Evolutionary conservation across 73 alveolate species (phyloP).

Genomic region (Breviolum minutum): DNA sequence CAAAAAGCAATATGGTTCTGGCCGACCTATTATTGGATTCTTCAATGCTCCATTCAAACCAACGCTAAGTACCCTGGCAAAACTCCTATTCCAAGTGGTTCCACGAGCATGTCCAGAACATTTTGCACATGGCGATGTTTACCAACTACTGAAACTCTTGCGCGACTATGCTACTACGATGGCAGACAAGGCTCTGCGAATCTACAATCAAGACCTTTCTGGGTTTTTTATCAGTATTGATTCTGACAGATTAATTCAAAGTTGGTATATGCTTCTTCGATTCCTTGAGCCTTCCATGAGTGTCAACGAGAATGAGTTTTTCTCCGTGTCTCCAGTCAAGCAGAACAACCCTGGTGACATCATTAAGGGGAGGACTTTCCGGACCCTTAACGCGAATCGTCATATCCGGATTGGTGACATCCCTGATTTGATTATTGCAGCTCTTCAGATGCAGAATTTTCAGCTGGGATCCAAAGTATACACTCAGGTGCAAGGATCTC

Average conservation of each 20-base stretch:
- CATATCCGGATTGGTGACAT: neutral
- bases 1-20: neutral
- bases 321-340: neutral
- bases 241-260: neutral
- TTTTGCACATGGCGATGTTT: neutral
- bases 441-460: neutral
- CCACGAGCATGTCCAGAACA: neutral
- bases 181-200: too few relatives aligned
- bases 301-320: neutral
- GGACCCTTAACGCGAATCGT: neutral
- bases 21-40: constrained; percentile 14
- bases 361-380: neutral
- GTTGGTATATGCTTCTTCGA: neutral
- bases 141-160: neutral
- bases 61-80: neutral
- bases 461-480: neutral
- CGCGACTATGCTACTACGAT: neutral
- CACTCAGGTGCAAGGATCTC: neutral
- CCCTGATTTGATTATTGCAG: neutral
- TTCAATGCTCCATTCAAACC: neutral
- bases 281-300: neutral
- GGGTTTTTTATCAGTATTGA: constrained; percentile 31
- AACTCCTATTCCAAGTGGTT: neutral
- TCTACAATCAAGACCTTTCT: constrained; percentile 13
- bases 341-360: neutral